Evolutionary conservation across 2,329 filamentous ascomycete genomes (phyloP).

Genomic region (Saccharata proteae): DNA sequence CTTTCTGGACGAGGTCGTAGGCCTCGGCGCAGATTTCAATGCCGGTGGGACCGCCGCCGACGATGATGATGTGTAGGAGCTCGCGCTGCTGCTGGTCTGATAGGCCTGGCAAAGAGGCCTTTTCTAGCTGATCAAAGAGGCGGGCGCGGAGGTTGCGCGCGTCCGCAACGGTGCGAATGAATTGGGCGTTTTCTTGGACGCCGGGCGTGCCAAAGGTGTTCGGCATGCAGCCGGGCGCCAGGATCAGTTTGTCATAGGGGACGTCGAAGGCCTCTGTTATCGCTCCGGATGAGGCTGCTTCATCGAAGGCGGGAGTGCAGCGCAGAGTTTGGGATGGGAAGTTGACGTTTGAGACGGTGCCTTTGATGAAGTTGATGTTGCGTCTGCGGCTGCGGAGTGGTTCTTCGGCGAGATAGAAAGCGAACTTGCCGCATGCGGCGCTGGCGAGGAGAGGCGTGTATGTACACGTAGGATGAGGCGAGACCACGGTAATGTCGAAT

Average conservation of each 20-base stretch:
- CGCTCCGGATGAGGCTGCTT: conserved; percentile 4
- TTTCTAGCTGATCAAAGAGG: conserved; percentile 25
- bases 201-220: conserved; percentile 30
- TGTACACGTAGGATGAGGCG: conserved; percentile 29
- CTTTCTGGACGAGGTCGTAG: conserved; percentile 28
- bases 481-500: conserved; percentile 30
- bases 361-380: conserved; percentile 26
- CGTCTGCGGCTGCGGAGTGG: conserved; percentile 26
- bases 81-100: conserved; percentile 18
- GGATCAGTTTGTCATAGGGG: conserved; percentile 29
- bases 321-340: conserved; percentile 21
- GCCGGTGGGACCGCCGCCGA: conserved; percentile 31
- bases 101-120: conserved; percentile 21
- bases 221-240: conserved; percentile 30
- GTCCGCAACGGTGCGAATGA: conserved; percentile 25
- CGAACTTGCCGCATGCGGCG: conserved; percentile 33
- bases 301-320: conserved; percentile 26
- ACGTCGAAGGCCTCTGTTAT: conserved; percentile 22
- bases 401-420: conserved; percentile 34
- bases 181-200: conserved; percentile 26
- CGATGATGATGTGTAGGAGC: conserved; percentile 26
- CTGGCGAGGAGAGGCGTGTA: conserved; percentile 31
- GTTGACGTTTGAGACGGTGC: conserved; percentile 26
- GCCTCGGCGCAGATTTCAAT: conserved; percentile 33
- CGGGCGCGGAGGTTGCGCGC: conserved; percentile 22